phyloP scores from a whole-genome alignment of 148 eudicot genomes.

The Camellia japonica region DNA sequence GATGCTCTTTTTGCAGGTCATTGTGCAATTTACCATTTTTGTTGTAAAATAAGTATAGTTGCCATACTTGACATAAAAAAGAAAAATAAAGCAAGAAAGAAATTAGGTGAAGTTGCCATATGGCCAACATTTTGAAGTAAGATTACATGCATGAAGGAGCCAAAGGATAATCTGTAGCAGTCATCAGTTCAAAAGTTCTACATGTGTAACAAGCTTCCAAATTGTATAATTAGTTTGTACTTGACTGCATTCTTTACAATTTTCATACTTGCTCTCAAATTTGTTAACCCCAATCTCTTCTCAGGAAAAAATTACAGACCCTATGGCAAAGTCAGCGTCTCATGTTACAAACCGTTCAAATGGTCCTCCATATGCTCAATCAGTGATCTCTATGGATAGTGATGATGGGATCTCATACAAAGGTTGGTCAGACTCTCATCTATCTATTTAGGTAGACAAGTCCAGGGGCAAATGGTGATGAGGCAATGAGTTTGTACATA shows the following conservation, averaged over 20 bases:
- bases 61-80: background rate
- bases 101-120: background rate
- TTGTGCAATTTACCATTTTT: background rate
- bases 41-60: background rate
- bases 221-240: background rate
- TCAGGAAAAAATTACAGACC: constrained; percentile 77
- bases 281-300: background rate
- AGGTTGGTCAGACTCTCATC: constrained; percentile 37
- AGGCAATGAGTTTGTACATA: background rate
- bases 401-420: constrained; percentile 76
- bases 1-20: background rate
- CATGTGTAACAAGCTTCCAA: background rate
- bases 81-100: background rate
- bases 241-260: background rate
- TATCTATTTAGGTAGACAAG: background rate
- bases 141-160: background rate
- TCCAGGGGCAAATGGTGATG: background rate
- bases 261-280: background rate
- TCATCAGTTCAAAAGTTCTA: background rate
- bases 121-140: too few relatives aligned
- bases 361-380: constrained; percentile 56
- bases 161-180: background rate
- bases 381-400: constrained; percentile 54
- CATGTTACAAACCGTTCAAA: constrained; percentile 54
- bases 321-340: constrained; percentile 57